Base-by-base conservation (phyloP, 345 rosid species). In the Xanthoceras sorbifolium region DNA sequence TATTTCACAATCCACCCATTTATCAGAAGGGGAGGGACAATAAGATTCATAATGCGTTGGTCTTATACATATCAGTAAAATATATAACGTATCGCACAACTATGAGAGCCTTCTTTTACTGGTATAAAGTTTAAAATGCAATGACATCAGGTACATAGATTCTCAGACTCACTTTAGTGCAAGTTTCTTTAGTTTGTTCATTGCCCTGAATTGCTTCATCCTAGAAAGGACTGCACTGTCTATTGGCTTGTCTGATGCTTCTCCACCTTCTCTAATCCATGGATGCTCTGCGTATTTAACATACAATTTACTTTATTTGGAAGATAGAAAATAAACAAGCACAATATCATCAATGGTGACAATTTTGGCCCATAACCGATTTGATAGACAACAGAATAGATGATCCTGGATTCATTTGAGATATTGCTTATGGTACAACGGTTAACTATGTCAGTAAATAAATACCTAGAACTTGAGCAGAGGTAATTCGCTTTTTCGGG, bases 131-230 rank as follows among this genome's bases (percentile, higher is more conserved):
- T n/a, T n/a, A n/a, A n/a, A n/a, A n/a, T n/a, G n/a, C n/a, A n/a
- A 38, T 12, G 36, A 74, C 17, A 69, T 34, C 52, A 44, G 11
- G 14, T 28, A 69, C 25, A 60, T 25, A 57, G 55, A 67, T 10
- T 50, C 40, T 66, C 0, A 26, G 25, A n/a, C 31, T 77, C 79
- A 90, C 98, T 96, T 93, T 73, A 93, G 65, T 36, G 98, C 98
- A 68, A 95, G 97, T 84, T 92, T 91, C 90, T 92, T 93, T 46
- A 95, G 85, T 85, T 95, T 92, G 89, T 95, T 93, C 98, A 95
- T 93, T 46, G 90, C 93, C 82, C 97, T 87, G 86, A 94, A 94
- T 76, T 92, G 98, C 84, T 92, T 96, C 99, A 96, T 89, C 81
- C 98, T 90, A 29, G 91, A 87, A 42, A 94, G 91, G 44, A 93